Evolutionary conservation across 257 asterid genomes (phyloP), one percentile per base, ranked within the genome.

Genomic region (Echium plantagineum): DNA sequence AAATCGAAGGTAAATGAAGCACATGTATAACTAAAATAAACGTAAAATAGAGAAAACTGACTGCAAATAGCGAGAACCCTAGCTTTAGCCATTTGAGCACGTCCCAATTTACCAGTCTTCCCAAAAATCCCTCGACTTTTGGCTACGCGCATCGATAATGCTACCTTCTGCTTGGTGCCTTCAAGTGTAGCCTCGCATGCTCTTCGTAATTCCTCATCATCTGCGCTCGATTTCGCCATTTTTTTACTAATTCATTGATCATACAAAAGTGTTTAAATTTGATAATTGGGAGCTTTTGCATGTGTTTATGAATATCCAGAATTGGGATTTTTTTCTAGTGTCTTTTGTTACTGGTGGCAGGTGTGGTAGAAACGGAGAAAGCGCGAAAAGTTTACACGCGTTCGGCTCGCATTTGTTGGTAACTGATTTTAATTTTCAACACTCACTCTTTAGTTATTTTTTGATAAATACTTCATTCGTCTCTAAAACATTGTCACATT

Each of bases 181-280:
- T 93, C 99, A 42, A 93, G 84, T 72, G 94, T 94, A 48, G 86
- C 86, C 76, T 93, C 88, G 71, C 97, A 89, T 52, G 96, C 96
- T 65, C 95, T 83, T 69, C 99, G 93, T 51, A 93, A 89, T 81
- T 93, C 96, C 67, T 69, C 86, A 20, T 89, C 99, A 42, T 93
- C 97, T 55, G 99, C 99, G 85, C 99, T 93, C 15, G 97, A 89
- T 83, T 81, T 93, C 82, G 95, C 97, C 99, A 93, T 93, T 58
- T 60, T 70, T 49, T 47, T 1, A 24, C 26, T 1, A 24, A 24
- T 24, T 24, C 26, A 24, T 24, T 24, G 26, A 24, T 24, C 26
- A 3, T 24, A 35, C 7, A 35, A 35, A 7, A 35, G 1, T 7
- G 0, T 7, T 1, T 35, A 7, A 9, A 35, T 35, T 35, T 6